Percentiles rank a stretch among this genome's conserved stretches.
These are phyloP conservation scores for Blastomyces gilchristii DNA, from an alignment of 2,329 filamentous ascomycete genomes.

Conservation along the genomic window DNA sequence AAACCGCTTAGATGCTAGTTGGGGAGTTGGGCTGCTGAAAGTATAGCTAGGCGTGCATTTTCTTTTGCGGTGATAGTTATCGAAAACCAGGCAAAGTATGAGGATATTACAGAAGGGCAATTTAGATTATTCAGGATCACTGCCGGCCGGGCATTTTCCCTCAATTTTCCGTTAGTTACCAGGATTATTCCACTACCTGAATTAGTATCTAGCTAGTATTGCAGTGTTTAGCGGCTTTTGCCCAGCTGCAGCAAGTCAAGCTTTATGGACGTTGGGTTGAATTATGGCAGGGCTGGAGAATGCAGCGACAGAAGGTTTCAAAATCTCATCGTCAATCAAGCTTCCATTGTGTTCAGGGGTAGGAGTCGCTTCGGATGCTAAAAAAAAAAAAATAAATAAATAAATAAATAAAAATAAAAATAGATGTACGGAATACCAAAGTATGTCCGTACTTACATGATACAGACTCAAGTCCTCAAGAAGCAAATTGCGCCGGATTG, in stretches of 20 bases:
- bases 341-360: neutral
- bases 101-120: too few relatives aligned
- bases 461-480: constrained; percentile 25
- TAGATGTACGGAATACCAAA: neutral
- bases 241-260: neutral
- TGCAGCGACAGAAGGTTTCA: neutral
- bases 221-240: too few relatives aligned
- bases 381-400: too few relatives aligned
- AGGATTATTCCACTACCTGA: too few relatives aligned
- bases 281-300: neutral
- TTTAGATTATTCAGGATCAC: too few relatives aligned
- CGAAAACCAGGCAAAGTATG: too few relatives aligned
- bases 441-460: constrained; percentile 9
- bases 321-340: neutral
- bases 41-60: neutral
- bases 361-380: neutral
- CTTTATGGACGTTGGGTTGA: neutral
- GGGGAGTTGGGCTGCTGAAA: too few relatives aligned
- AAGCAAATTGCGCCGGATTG: constrained; percentile 16
- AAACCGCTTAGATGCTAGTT: too few relatives aligned
- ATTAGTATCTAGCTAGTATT: too few relatives aligned
- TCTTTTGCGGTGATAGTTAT: neutral
- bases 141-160: too few relatives aligned
- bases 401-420: neutral
- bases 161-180: too few relatives aligned